Evolutionary conservation across 306 rosid species (phyloP).

Genomic region (cucumber (Cucumis sativus)): Cucumber_9930_V3 NC_026657.2:35780501-35781000

Average conservation of each 20-base stretch:
- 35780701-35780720: not conserved
- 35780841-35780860: constrained; percentile 59
- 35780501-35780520: too few relatives aligned
- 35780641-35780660: not conserved
- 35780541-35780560: not conserved
- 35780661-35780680: not conserved
- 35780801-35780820: constrained; percentile 99
- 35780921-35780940: constrained; percentile 46
- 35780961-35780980: constrained; percentile 88
- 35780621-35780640: not conserved
- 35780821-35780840: constrained; percentile 97
- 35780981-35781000: constrained; percentile 94
- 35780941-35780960: constrained; percentile 79
- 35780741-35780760: constrained; percentile 29
- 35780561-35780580: not conserved
- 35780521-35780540: not conserved
- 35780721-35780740: not conserved
- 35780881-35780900: not conserved
- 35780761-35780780: constrained; percentile 94
- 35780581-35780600: not conserved
- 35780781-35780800: constrained; percentile 93
- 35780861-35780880: constrained; percentile 12
- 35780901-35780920: constrained; percentile 1
- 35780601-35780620: not conserved
- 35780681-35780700: not conserved